Percentiles rank a stretch among this genome's conserved stretches.
phyloP scores from a whole-genome alignment of 225 moss, liverwort and hornwort genomes.

The Pseudoscleropodium purum region DNA sequence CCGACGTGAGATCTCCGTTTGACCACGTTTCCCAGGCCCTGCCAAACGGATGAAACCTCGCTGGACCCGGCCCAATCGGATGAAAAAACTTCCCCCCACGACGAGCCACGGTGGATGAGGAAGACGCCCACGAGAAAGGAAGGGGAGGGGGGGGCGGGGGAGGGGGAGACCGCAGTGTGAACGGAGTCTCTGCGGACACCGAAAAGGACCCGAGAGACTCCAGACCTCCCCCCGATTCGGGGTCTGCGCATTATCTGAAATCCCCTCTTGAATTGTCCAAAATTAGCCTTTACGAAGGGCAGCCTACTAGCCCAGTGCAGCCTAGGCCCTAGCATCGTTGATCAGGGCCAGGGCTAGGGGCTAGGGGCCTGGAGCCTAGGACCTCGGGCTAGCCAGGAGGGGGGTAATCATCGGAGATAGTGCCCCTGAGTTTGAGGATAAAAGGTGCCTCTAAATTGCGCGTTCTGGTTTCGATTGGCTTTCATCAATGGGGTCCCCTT shows the following conservation, averaged over 20 bases:
- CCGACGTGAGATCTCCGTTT: not conserved
- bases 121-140: not conserved
- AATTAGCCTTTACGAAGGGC: not conserved
- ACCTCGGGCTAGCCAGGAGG: not conserved
- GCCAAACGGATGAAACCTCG: not conserved
- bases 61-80: not conserved
- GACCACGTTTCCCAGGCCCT: not conserved
- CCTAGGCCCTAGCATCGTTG: not conserved
- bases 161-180: not conserved
- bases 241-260: not conserved
- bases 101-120: not conserved
- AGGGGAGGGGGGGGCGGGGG: not conserved
- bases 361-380: no score
- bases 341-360: not conserved
- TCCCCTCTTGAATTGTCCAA: not conserved
- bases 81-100: accelerated
- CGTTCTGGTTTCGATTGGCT: not conserved
- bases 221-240: not conserved
- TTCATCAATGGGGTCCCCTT: not conserved
- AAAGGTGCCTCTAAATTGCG: not conserved
- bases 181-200: not conserved
- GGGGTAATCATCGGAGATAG: not conserved
- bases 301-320: not conserved
- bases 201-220: not conserved
- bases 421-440: not conserved